A percentile compares a stretch with the other conserved stretches of the same genome.
Conservation (phyloP, 768 basidiomycete genomes). For the Tylopilus sp. region DNA sequence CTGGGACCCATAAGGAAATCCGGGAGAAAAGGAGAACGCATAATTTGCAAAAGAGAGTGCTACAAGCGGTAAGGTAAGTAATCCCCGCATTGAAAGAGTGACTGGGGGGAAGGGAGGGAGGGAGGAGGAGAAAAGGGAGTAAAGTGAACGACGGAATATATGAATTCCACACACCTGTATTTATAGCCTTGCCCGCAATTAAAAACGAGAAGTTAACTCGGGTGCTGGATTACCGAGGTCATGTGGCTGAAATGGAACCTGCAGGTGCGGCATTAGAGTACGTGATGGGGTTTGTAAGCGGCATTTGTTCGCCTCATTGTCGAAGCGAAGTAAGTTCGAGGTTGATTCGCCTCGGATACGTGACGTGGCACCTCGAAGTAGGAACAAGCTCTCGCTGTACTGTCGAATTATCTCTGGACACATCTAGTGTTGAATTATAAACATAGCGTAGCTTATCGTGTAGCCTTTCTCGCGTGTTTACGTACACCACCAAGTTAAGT, state of each 20-base stretch:
- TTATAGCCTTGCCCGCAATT: slow-evolving; percentile 13
- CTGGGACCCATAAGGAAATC: slow-evolving; percentile 70
- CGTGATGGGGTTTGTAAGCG: too few species aligned
- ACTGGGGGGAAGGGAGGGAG: too few species aligned
- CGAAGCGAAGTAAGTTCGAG: too few species aligned
- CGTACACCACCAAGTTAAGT: too few species aligned
- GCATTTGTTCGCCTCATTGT: too few species aligned
- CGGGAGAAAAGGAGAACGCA: slow-evolving; percentile 39
- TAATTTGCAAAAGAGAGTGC: slow-evolving; percentile 26
- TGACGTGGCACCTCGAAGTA: too few species aligned
- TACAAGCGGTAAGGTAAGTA: slow-evolving; percentile 21
- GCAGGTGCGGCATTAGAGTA: slow-evolving; percentile 1
- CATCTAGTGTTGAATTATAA: too few species aligned
- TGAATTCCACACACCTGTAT: slow-evolving; percentile 1
- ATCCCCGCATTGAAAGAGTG: slow-evolving; percentile 9
- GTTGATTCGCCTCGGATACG: too few species aligned
- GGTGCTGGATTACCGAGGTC: slow-evolving; percentile 11
- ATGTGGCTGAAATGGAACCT: slow-evolving; percentile 1
- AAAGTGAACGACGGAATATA: slow-evolving; percentile 19
- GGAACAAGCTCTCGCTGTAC: too few species aligned
- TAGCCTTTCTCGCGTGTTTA: too few species aligned
- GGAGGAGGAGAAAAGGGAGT: slow-evolving; percentile 60
- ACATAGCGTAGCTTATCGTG: too few species aligned
- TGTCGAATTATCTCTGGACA: too few species aligned
- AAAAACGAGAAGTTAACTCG: not conserved